These are phyloP conservation scores for Phyllosticta citriasiana DNA, from an alignment of 2,329 filamentous ascomycete genomes.

Conservation along the genomic window DNA sequence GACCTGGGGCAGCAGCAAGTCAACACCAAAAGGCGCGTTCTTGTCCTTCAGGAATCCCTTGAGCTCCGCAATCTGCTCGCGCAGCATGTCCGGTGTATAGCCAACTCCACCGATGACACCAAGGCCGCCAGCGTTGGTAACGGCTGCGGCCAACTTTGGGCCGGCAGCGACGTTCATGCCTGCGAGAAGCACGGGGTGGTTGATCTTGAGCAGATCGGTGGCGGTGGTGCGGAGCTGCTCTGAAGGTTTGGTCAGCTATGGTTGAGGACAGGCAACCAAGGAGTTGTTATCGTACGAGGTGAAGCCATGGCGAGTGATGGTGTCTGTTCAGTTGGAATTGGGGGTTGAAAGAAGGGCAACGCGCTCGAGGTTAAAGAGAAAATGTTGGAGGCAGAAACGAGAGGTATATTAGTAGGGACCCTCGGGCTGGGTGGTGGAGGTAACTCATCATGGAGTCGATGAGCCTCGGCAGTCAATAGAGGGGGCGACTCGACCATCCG, in stretches of 20 bases:
- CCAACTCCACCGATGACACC: constrained; percentile 93
- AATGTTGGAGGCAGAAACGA: not conserved
- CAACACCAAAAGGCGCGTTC: constrained; percentile 90
- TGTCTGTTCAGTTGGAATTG: constrained; percentile 1
- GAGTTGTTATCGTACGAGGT: constrained; percentile 53
- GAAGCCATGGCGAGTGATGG: constrained; percentile 53
- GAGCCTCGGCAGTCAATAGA: constrained; percentile 5
- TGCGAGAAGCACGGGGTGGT: constrained; percentile 88
- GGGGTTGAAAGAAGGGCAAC: not conserved
- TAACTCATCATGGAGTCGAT: not conserved
- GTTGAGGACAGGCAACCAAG: not conserved
- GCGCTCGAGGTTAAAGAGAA: not conserved
- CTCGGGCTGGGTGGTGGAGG: constrained; percentile 1
- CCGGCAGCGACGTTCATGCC: constrained; percentile 99
- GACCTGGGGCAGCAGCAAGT: constrained; percentile 87
- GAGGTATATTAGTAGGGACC: constrained; percentile 11
- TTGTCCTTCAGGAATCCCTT: constrained; percentile 83
- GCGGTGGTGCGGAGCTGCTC: constrained; percentile 66
- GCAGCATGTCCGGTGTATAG: constrained; percentile 95
- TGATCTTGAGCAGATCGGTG: constrained; percentile 96
- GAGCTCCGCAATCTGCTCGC: constrained; percentile 87
- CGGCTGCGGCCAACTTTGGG: constrained; percentile 89
- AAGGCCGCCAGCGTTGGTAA: constrained; percentile 92
- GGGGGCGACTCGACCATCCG: not conserved
- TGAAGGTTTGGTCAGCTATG: not conserved